phyloP scores from a whole-genome alignment of 2,329 filamentous ascomycete species.

The Madurella fahalii region DNA sequence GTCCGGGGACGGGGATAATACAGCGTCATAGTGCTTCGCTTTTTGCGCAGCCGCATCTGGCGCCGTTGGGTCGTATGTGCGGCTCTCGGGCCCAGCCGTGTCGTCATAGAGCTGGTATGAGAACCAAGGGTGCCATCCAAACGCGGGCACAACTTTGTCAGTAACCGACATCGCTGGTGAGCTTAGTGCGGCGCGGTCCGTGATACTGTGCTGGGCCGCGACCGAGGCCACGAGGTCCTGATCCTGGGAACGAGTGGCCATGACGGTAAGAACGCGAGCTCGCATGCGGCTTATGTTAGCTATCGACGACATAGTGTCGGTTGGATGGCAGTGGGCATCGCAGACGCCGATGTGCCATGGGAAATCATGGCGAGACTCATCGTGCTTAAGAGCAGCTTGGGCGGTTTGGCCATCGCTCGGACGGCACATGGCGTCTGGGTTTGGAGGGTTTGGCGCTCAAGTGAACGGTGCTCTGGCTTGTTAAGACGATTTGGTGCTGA shows the following conservation, averaged over 20 bases:
- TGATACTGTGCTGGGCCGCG: slow-evolving; percentile 52
- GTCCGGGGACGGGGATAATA: slow-evolving; percentile 55
- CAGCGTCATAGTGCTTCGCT: slow-evolving; percentile 59
- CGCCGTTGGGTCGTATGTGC: slow-evolving; percentile 32
- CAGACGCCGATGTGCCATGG: slow-evolving; percentile 69
- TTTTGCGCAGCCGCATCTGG: slow-evolving; percentile 36
- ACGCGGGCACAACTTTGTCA: slow-evolving; percentile 57
- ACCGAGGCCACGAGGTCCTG: slow-evolving; percentile 66
- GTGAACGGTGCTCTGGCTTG: too few relatives aligned
- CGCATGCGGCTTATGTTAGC: slow-evolving; percentile 60
- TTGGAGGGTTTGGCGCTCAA: not conserved
- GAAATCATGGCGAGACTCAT: slow-evolving; percentile 38
- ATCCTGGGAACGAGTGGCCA: slow-evolving; percentile 73
- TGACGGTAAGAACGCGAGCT: slow-evolving; percentile 63
- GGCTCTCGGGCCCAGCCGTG: slow-evolving; percentile 25
- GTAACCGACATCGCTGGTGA: slow-evolving; percentile 22
- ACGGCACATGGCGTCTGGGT: slow-evolving; percentile 17
- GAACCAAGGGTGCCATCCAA: slow-evolving; percentile 88
- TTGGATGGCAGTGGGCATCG: slow-evolving; percentile 82
- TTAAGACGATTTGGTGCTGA: not conserved
- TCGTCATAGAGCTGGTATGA: slow-evolving; percentile 71
- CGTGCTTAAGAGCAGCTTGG: not conserved
- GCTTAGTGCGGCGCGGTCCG: slow-evolving; percentile 23
- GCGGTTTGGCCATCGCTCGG: slow-evolving; percentile 3
- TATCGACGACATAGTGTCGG: slow-evolving; percentile 66